phyloP scores from a whole-genome alignment of 176 grass and related monocot genomes.

The Carex parvula region DNA sequence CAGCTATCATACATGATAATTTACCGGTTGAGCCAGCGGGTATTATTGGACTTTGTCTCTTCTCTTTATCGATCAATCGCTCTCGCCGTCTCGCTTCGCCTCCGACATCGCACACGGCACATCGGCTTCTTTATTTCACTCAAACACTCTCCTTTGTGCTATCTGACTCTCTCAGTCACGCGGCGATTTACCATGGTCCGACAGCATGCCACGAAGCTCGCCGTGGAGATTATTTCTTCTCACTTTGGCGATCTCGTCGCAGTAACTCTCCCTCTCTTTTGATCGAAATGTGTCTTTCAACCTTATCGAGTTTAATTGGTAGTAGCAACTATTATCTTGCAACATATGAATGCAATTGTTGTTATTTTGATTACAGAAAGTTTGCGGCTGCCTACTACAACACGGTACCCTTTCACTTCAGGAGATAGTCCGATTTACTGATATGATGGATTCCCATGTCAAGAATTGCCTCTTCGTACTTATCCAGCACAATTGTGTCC shows the following conservation, averaged over 20 bases:
- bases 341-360: too few species aligned
- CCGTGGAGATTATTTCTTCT: constrained; percentile 43
- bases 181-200: constrained; percentile 33
- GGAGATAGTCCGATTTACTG: constrained; percentile 49
- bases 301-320: neutral
- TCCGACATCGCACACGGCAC: too few species aligned
- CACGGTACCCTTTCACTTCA: constrained; percentile 48
- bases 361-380: constrained; percentile 44
- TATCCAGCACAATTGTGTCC: neutral
- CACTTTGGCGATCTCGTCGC: constrained; percentile 64
- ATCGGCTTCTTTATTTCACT: too few species aligned
- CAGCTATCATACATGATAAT: too few species aligned
- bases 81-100: too few species aligned
- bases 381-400: constrained; percentile 63
- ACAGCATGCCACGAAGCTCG: constrained; percentile 54
- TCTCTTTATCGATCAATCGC: too few species aligned
- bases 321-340: neutral
- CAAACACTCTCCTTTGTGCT: too few species aligned
- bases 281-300: neutral
- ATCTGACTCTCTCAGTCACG: too few species aligned
- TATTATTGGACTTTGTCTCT: too few species aligned
- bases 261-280: constrained; percentile 29
- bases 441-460: constrained; percentile 35
- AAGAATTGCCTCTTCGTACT: constrained; percentile 62
- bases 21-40: too few species aligned